Percentiles rank a stretch among this genome's conserved stretches.
These are phyloP conservation scores for Podospora comata DNA, from an alignment of 495 filamentous ascomycete species.

Conservation along the genomic window DNA sequence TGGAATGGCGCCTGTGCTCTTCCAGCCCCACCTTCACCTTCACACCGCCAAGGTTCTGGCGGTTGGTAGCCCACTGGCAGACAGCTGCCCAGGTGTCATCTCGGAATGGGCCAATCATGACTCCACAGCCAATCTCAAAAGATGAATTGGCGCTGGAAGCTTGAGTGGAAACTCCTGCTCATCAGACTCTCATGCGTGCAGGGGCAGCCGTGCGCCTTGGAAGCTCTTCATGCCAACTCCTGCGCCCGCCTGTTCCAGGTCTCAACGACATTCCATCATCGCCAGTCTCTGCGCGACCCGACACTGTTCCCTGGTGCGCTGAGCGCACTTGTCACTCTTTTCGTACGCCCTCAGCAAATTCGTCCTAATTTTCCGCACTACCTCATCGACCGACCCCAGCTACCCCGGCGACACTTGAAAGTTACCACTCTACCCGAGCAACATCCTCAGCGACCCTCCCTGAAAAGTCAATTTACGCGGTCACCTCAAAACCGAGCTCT, in stretches of 20 bases:
- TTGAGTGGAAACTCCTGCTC: slow-evolving; percentile 7
- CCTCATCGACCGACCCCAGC: background rate
- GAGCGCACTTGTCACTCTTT: slow-evolving; percentile 22
- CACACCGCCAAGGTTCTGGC: slow-evolving; percentile 8
- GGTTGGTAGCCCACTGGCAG: slow-evolving; percentile 5
- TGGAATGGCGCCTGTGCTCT: slow-evolving; percentile 20
- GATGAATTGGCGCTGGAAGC: slow-evolving; percentile 3
- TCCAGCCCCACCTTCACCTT: slow-evolving; percentile 7
- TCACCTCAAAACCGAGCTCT: background rate
- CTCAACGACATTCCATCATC: slow-evolving; percentile 9
- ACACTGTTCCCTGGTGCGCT: slow-evolving; percentile 16
- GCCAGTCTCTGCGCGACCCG: slow-evolving; percentile 7
- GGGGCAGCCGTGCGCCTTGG: slow-evolving; percentile 14
- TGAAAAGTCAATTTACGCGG: slow-evolving; percentile 11
- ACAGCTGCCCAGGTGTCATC: slow-evolving; percentile 7
- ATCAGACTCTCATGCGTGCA: slow-evolving; percentile 13
- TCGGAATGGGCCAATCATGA: background rate
- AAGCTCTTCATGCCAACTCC: slow-evolving; percentile 15
- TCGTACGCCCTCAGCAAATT: background rate
- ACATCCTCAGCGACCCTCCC: background rate
- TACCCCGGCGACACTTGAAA: background rate
- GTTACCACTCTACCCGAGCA: background rate
- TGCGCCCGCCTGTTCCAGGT: slow-evolving; percentile 4
- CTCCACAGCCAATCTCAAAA: slow-evolving; percentile 19
- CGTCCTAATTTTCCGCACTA: background rate